Evolutionary conservation across 2,329 filamentous ascomycete genomes (phyloP).

Genomic region (Lecanicillium sp.): DNA sequence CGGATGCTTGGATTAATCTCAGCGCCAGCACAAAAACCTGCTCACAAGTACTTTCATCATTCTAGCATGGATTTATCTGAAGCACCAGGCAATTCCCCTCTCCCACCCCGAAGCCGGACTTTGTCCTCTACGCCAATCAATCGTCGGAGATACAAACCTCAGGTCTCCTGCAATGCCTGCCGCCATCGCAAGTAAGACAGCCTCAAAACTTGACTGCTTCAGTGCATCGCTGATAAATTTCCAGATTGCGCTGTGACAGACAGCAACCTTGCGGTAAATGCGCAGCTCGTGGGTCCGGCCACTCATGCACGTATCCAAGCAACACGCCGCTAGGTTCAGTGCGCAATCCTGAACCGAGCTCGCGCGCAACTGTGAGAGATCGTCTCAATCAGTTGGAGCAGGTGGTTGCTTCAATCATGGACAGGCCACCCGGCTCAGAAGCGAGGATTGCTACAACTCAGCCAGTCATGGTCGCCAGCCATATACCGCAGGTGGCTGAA

Average conservation of each 20-base stretch:
- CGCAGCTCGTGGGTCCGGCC: slow-evolving; percentile 12
- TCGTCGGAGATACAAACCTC: slow-evolving; percentile 27
- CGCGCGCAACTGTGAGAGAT: not conserved
- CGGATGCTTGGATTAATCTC: too few species aligned
- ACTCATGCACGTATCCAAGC: slow-evolving; percentile 19
- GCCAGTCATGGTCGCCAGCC: too few species aligned
- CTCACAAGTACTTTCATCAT: too few species aligned
- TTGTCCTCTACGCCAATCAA: slow-evolving; percentile 17
- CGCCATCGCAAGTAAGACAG: slow-evolving; percentile 28
- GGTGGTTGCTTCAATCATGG: slow-evolving; percentile 23
- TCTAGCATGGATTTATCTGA: too few species aligned
- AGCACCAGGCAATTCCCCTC: slow-evolving; percentile 28
- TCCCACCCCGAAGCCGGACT: slow-evolving; percentile 26
- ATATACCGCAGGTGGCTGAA: too few species aligned
- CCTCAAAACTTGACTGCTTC: not conserved
- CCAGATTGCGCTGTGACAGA: slow-evolving; percentile 23
- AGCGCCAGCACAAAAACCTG: too few species aligned
- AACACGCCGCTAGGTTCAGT: not conserved
- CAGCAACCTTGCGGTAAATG: slow-evolving; percentile 20
- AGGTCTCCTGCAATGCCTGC: slow-evolving; percentile 30
- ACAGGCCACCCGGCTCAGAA: too few species aligned
- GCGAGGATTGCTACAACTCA: too few species aligned
- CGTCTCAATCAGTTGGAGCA: slow-evolving; percentile 26
- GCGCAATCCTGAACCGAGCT: not conserved
- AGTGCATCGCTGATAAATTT: not conserved